These are phyloP conservation scores for Edaphochlamys debaryana DNA, from an alignment of 139 green algal genomes.

Conservation along the genomic window DNA sequence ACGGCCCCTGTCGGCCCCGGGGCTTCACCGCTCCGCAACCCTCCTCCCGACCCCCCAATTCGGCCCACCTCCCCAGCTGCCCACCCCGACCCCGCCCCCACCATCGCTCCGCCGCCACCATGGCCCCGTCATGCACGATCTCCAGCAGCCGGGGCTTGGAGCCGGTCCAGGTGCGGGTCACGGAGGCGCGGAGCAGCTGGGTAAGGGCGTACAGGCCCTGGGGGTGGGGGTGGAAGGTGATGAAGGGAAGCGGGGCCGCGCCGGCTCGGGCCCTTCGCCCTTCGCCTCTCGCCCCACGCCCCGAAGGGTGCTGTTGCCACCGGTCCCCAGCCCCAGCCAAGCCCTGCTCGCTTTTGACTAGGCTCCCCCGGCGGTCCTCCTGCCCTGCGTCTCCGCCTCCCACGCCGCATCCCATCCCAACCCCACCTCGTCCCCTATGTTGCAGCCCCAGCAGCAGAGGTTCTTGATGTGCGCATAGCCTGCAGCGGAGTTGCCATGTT, in stretches of 20 bases:
- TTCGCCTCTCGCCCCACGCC: too few relatives aligned
- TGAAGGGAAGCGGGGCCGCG: too few relatives aligned
- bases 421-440: conserved; percentile 50
- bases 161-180: conserved; percentile 41
- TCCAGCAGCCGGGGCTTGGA: conserved; percentile 49
- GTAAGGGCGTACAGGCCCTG: conserved; percentile 46
- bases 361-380: too few relatives aligned
- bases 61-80: too few relatives aligned
- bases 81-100: conserved; percentile 5
- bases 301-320: too few relatives aligned
- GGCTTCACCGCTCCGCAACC: too few relatives aligned
- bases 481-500: not conserved
- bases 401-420: too few relatives aligned
- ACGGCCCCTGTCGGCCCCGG: too few relatives aligned
- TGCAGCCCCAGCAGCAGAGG: conserved; percentile 44
- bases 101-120: conserved; percentile 42
- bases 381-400: too few relatives aligned
- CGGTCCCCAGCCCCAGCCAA: too few relatives aligned
- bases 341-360: too few relatives aligned
- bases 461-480: conserved; percentile 48
- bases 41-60: too few relatives aligned
- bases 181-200: conserved; percentile 39
- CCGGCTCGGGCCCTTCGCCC: not conserved
- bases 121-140: conserved; percentile 40
- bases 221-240: not conserved